phyloP scores from a whole-genome alignment of 306 rosid genomes.

The Cucumis hystrix region DNA sequence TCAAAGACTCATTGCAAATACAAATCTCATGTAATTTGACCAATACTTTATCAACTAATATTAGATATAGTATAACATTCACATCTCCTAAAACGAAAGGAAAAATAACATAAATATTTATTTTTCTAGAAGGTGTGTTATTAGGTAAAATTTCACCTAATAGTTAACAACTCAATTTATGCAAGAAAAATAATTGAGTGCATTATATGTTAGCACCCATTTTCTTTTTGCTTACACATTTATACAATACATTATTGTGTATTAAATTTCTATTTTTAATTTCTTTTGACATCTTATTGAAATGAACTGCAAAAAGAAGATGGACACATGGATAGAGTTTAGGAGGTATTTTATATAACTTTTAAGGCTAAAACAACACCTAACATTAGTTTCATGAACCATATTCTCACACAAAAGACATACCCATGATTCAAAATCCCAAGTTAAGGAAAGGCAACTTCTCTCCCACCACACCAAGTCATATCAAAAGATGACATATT shows the following conservation, averaged over 20 bases:
- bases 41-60: background rate
- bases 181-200: no score
- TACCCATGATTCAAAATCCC: background rate
- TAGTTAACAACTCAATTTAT: background rate
- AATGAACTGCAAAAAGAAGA: no score
- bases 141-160: background rate
- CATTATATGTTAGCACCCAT: no score
- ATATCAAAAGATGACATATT: background rate
- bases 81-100: background rate
- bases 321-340: no score
- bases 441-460: background rate
- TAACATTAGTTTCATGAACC: background rate
- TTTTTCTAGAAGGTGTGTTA: background rate
- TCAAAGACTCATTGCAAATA: no score
- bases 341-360: background rate
- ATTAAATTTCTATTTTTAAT: no score
- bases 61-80: background rate
- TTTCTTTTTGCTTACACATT: no score
- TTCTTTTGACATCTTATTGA: no score
- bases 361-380: background rate
- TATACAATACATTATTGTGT: no score
- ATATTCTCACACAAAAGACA: background rate
- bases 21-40: no score
- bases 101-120: background rate
- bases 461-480: background rate